Evolutionary conservation across 495 filamentous ascomycete genomes (phyloP).

Genomic region (Podospora conica): DNA sequence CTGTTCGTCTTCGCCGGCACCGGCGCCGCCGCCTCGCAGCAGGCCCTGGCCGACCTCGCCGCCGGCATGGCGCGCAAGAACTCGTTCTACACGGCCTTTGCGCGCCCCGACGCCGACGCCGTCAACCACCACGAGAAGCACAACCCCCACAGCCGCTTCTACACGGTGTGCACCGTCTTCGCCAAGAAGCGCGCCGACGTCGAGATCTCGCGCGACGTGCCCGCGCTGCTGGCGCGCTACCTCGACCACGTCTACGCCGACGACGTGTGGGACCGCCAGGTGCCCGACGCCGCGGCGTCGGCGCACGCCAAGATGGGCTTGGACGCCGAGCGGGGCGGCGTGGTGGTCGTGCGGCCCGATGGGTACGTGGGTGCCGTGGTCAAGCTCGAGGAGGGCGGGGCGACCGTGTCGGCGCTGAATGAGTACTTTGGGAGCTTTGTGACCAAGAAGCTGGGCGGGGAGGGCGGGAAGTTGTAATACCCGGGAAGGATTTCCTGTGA

Average conservation of each 20-base stretch:
- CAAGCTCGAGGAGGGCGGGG: conserved; percentile 63
- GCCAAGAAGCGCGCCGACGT: conserved; percentile 55
- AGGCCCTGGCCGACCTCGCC: conserved; percentile 63
- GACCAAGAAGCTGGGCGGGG: conserved; percentile 34
- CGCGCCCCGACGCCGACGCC: conserved; percentile 51
- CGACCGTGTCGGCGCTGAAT: conserved; percentile 76
- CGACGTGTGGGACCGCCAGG: conserved; percentile 66
- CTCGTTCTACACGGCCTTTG: conserved; percentile 65
- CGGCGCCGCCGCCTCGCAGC: conserved; percentile 44
- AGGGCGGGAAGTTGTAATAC: not conserved
- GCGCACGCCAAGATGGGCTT: conserved; percentile 87
- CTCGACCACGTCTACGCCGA: conserved; percentile 81
- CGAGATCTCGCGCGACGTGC: conserved; percentile 60
- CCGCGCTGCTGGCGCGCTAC: conserved; percentile 64
- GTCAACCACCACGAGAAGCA: conserved; percentile 74
- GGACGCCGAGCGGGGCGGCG: conserved; percentile 62
- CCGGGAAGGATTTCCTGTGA: not conserved
- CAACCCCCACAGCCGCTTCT: conserved; percentile 77
- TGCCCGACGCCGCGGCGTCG: conserved; percentile 60
- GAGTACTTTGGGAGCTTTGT: conserved; percentile 70
- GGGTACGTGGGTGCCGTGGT: conserved; percentile 77
- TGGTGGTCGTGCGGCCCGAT: conserved; percentile 79
- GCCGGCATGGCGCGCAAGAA: conserved; percentile 53
- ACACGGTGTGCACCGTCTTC: conserved; percentile 70
- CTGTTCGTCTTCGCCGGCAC: conserved; percentile 78